Conservation (phyloP, 2,329 filamentous ascomycete species). For the Harringtonia aguacate region DNA sequence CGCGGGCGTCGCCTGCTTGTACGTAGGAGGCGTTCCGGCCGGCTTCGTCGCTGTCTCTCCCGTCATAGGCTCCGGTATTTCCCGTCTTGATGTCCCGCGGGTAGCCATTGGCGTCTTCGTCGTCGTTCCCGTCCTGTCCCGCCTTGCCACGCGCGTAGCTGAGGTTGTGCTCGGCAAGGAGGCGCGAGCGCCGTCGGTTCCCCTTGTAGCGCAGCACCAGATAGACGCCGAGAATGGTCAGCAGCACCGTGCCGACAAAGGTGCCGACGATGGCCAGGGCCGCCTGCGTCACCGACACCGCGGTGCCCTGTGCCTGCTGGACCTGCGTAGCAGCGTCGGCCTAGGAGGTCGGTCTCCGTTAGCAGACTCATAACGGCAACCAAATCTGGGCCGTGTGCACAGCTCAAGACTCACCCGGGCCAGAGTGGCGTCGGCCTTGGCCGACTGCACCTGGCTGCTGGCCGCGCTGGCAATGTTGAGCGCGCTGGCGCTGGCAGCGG, state of each 20-base stretch:
- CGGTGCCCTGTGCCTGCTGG: constrained; percentile 23
- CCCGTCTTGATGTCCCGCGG: constrained; percentile 16
- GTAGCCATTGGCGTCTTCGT: constrained; percentile 11
- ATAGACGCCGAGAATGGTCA: constrained; percentile 26
- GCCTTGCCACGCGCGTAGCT: constrained; percentile 11
- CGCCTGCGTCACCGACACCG: constrained; percentile 29
- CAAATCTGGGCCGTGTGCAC: too few relatives aligned
- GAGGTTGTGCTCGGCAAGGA: constrained; percentile 8
- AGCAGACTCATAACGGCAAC: constrained; percentile 14
- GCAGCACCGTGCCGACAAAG: constrained; percentile 28
- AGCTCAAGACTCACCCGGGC: constrained; percentile 19
- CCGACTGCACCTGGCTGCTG: constrained; percentile 17
- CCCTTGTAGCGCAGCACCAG: constrained; percentile 20
- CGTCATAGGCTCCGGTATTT: not conserved
- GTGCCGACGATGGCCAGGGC: constrained; percentile 30
- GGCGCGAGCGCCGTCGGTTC: constrained; percentile 12
- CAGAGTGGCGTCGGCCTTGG: constrained; percentile 20
- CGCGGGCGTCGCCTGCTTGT: too few relatives aligned
- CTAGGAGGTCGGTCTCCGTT: constrained; percentile 9
- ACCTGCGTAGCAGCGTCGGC: constrained; percentile 20
- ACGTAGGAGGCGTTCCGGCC: too few relatives aligned
- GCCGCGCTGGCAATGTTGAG: constrained; percentile 13
- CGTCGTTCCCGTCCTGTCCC: not conserved
- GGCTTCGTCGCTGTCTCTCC: not conserved
- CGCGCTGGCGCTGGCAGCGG: constrained; percentile 16